Conservation (phyloP, 2,329 filamentous ascomycete genomes). For the Phialophora expanda region DNA sequence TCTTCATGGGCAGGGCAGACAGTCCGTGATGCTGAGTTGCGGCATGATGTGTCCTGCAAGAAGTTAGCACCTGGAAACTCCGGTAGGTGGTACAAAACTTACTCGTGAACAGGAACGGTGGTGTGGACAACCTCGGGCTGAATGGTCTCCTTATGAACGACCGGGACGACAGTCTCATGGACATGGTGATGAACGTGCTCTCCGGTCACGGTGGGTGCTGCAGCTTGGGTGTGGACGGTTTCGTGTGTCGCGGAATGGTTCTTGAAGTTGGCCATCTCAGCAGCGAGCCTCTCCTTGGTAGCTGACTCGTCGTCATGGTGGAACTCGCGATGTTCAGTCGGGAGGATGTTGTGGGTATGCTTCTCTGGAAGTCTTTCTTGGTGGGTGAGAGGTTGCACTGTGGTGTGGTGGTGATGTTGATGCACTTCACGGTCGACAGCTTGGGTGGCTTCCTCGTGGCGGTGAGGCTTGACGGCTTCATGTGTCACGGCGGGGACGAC, state of each 20-base stretch:
- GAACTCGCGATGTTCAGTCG: slow-evolving; percentile 65
- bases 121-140: slow-evolving; percentile 68
- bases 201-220: slow-evolving; percentile 59
- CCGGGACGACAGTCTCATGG: slow-evolving; percentile 72
- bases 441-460: slow-evolving; percentile 66
- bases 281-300: slow-evolving; percentile 55
- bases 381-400: slow-evolving; percentile 67
- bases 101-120: slow-evolving; percentile 73
- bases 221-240: slow-evolving; percentile 56
- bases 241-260: slow-evolving; percentile 56
- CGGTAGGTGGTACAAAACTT: background rate
- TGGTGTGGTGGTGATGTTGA: slow-evolving; percentile 74
- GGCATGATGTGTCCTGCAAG: slow-evolving; percentile 62
- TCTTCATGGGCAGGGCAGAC: slow-evolving; percentile 67
- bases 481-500: slow-evolving; percentile 65
- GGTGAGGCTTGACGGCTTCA: slow-evolving; percentile 64
- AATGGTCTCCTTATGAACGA: slow-evolving; percentile 72
- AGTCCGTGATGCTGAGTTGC: slow-evolving; percentile 69
- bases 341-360: slow-evolving; percentile 64
- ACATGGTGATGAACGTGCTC: slow-evolving; percentile 67
- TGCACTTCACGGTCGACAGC: slow-evolving; percentile 72
- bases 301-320: slow-evolving; percentile 64
- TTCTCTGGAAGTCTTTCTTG: slow-evolving; percentile 64
- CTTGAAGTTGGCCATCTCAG: slow-evolving; percentile 62
- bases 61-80: background rate